These are phyloP conservation scores for Dictyostelium firmibasis DNA, from an alignment of 78 protist species.

Conservation along the genomic window DNA sequence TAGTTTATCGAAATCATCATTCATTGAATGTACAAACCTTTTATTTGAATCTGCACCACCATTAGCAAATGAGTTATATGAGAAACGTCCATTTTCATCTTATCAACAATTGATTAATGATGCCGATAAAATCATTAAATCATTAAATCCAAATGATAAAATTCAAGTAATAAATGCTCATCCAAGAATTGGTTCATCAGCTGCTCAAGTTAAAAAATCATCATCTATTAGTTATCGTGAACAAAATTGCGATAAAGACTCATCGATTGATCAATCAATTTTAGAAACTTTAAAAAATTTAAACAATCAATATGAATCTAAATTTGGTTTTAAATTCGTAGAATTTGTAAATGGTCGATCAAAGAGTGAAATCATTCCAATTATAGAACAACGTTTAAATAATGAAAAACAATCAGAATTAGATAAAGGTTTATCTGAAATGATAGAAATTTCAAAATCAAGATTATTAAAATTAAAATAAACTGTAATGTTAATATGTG, in stretches of 20 bases:
- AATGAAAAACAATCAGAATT: not conserved
- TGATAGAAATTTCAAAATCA: constrained; percentile 17
- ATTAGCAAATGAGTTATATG: not conserved
- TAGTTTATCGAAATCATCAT: not conserved
- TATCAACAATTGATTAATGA: not conserved
- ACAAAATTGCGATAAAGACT: constrained; percentile 17
- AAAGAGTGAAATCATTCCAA: constrained; percentile 24
- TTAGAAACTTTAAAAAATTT: not conserved
- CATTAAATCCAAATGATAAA: not conserved
- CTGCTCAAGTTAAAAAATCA: not conserved
- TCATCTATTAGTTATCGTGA: constrained; percentile 31
- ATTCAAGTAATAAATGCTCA: constrained; percentile 39
- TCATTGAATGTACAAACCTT: not conserved
- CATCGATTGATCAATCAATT: not conserved
- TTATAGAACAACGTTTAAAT: constrained; percentile 17
- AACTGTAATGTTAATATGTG: too few species aligned
- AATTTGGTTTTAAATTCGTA: constrained; percentile 54
- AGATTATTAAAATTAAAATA: constrained; percentile 38
- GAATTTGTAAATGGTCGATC: constrained; percentile 65
- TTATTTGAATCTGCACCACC: constrained; percentile 60
- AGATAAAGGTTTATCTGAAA: constrained; percentile 7
- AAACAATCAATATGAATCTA: constrained; percentile 24
- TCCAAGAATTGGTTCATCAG: constrained; percentile 48
- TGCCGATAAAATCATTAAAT: constrained; percentile 1
- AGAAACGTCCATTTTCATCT: constrained; percentile 8